Percentiles rank a stretch among this genome's conserved stretches.
Conservation (phyloP, 2,329 filamentous ascomycete species). For the Celoporthe dispersa region DNA sequence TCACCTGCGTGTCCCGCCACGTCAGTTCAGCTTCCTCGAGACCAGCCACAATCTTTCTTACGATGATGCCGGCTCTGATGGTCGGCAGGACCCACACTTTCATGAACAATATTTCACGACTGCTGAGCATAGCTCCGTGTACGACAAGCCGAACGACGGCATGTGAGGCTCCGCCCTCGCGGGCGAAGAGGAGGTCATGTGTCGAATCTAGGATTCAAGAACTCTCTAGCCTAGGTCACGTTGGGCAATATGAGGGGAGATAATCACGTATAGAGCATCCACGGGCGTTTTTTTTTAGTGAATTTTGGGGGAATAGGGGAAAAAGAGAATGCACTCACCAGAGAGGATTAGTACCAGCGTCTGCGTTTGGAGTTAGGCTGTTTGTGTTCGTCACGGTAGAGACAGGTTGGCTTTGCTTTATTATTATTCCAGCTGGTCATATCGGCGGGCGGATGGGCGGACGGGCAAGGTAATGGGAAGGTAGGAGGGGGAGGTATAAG, state of each 20-base stretch:
- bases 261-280: slow-evolving; percentile 1
- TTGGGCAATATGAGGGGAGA: background rate
- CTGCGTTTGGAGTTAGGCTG: slow-evolving; percentile 13
- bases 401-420: background rate
- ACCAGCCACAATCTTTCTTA: background rate
- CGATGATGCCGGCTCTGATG: background rate
- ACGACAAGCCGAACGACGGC: slow-evolving; percentile 1
- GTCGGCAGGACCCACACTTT: background rate
- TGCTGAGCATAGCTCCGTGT: background rate
- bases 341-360: slow-evolving; percentile 7
- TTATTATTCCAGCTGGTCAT: background rate
- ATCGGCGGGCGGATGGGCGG: background rate
- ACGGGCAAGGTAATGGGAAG: background rate
- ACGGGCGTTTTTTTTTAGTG: slow-evolving; percentile 3
- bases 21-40: background rate
- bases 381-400: background rate
- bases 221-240: background rate
- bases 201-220: background rate
- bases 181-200: too few species aligned
- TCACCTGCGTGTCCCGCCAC: background rate
- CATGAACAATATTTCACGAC: background rate
- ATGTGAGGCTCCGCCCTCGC: too few species aligned
- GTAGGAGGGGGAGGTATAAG: background rate
- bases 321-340: background rate
- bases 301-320: background rate